Evolutionary conservation across 768 basidiomycete genomes (phyloP).

Genomic region (Xerocomus spinulosus): DNA sequence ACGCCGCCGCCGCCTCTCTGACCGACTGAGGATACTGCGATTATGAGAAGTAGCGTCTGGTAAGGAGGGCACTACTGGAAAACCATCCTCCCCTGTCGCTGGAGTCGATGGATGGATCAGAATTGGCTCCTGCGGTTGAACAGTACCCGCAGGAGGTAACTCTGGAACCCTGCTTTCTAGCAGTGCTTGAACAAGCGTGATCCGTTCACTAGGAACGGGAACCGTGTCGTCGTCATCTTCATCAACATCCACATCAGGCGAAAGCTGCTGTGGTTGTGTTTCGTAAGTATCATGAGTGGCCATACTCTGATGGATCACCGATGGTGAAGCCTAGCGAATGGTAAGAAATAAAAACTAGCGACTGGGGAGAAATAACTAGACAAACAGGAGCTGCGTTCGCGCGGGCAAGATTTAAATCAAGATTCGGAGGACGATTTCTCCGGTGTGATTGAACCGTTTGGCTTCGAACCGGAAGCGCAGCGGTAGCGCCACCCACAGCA

Average conservation of each 20-base stretch:
- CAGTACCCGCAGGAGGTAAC: constrained; percentile 64
- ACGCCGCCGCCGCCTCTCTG: constrained; percentile 50
- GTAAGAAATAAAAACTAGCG: constrained; percentile 60
- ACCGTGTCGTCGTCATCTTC: constrained; percentile 52
- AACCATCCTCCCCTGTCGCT: constrained; percentile 39
- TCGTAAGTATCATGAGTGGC: constrained; percentile 18
- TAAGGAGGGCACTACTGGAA: constrained; percentile 41
- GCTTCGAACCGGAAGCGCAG: constrained; percentile 29
- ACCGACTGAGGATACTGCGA: constrained; percentile 28
- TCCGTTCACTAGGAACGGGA: constrained; percentile 47
- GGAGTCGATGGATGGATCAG: constrained; percentile 47
- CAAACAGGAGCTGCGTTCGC: constrained; percentile 31
- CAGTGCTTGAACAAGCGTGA: constrained; percentile 69
- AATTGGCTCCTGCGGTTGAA: constrained; percentile 64
- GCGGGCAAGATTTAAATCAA: constrained; percentile 52
- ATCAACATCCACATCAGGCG: constrained; percentile 42
- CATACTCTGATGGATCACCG: constrained; percentile 21
- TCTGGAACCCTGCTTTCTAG: constrained; percentile 76
- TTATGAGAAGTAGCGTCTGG: constrained; percentile 39
- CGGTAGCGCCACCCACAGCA: constrained; percentile 12
- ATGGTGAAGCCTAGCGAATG: constrained; percentile 57
- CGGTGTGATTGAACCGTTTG: constrained; percentile 32
- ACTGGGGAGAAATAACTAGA: constrained; percentile 52
- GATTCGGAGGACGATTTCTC: constrained; percentile 60
- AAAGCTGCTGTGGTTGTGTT: constrained; percentile 33